Evolutionary conservation across 345 rosid species (phyloP), one percentile per base, ranked within the genome.

Genomic region (Sapria himalayana): DNA sequence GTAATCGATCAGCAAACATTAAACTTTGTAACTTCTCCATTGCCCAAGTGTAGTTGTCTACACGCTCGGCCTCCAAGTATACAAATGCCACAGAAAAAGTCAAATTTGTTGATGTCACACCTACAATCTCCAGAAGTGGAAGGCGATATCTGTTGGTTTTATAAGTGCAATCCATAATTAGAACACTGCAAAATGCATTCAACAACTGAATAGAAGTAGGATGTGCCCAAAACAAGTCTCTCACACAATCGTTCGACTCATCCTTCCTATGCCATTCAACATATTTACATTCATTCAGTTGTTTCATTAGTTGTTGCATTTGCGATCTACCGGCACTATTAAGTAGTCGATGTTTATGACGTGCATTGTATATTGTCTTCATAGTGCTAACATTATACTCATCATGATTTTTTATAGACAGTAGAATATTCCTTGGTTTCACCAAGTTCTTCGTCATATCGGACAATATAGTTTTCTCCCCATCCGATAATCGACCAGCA

Each of bases 291-390:
- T 27, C 33, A n/a, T 14, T 25, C 45, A 48, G 29, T 29, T 48
- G 37, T 14, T 13, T 16, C 27, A 37, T 25, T 8, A 48, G 45
- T 37, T 39, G 34, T 16, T 48, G 52, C 44, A 48, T 48, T 10
- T 48, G 52, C 11, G 23, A 29, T 19, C 22, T 43, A 21, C 44
- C 44, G 29, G 34, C 43, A 25, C 39, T 38, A 2, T 48, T 45
- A 6, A 23, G 43, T 9, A 48, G 43, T 22, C 15, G 25, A 20
- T 37, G 39, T 29, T 48, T 48, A 13, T 48, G 52, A 9, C 52
- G 18, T 37, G 52, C 44, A 48, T 48, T 48, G 35, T 48, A 48
- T 37, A 48, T 48, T 25, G 52, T 39, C 24, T 48, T 48, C 23
- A 48, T 48, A 9, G 52, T 48, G 10, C 35, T 37, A 7, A 27